phyloP scores from a whole-genome alignment of 2,329 filamentous ascomycete genomes.

The Pyricularia sp. region DNA sequence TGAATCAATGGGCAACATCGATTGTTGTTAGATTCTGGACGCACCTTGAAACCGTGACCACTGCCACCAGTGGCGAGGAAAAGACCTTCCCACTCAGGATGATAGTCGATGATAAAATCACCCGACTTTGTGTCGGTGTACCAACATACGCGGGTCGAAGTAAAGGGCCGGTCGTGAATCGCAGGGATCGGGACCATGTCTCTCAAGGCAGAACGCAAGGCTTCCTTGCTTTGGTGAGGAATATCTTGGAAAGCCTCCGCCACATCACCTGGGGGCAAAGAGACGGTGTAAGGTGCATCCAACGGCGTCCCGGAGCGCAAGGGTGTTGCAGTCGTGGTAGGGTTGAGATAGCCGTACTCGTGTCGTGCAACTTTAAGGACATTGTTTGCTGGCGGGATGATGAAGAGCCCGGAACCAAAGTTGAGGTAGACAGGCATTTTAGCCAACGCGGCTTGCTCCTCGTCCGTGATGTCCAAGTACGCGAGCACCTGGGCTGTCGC shows the following conservation, averaged over 20 bases:
- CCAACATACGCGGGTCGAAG: slow-evolving; percentile 55
- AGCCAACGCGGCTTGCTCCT: slow-evolving; percentile 53
- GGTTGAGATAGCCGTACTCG: slow-evolving; percentile 53
- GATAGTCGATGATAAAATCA: slow-evolving; percentile 59
- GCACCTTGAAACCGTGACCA: slow-evolving; percentile 49
- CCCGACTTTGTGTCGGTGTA: slow-evolving; percentile 61
- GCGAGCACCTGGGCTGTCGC: slow-evolving; percentile 73
- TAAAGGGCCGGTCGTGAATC: slow-evolving; percentile 47
- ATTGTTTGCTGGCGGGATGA: slow-evolving; percentile 51
- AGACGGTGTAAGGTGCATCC: slow-evolving; percentile 13
- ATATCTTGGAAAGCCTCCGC: slow-evolving; percentile 35
- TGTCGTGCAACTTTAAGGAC: slow-evolving; percentile 61
- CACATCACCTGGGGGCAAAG: slow-evolving; percentile 32
- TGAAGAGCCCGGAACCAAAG: slow-evolving; percentile 57
- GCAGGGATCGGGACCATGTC: slow-evolving; percentile 45
- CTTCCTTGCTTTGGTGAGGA: slow-evolving; percentile 45
- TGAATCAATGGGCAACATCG: not conserved
- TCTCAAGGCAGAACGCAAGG: slow-evolving; percentile 46
- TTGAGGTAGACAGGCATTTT: slow-evolving; percentile 62
- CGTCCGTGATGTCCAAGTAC: slow-evolving; percentile 60
- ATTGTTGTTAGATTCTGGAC: not conserved
- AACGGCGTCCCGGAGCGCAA: slow-evolving; percentile 8
- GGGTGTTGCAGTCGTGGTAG: slow-evolving; percentile 15
- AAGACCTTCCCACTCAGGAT: slow-evolving; percentile 45
- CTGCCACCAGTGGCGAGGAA: slow-evolving; percentile 52